These are phyloP conservation scores for Trichoderma parareesei DNA, from an alignment of 495 filamentous ascomycete genomes.

Conservation along the genomic window DNA sequence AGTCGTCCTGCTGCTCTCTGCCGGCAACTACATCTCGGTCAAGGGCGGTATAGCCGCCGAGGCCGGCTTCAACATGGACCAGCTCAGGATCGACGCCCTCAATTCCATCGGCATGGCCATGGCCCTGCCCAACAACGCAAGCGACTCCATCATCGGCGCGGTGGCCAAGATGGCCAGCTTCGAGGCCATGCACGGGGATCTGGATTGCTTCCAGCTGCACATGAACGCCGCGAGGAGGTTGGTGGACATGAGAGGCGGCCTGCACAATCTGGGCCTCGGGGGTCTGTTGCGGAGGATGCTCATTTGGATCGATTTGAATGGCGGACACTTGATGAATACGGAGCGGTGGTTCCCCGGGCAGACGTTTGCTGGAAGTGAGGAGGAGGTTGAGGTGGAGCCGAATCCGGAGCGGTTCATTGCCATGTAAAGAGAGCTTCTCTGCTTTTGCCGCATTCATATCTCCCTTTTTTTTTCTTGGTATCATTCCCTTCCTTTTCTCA, in stretches of 20 bases:
- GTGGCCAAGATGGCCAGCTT: conserved; percentile 44
- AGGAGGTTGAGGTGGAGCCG: not conserved
- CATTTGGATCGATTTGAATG: conserved; percentile 38
- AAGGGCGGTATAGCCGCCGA: conserved; percentile 14
- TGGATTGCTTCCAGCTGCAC: conserved; percentile 28
- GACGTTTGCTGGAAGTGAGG: not conserved
- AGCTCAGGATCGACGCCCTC: conserved; percentile 30
- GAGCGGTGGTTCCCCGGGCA: not conserved
- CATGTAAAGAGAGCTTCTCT: not conserved
- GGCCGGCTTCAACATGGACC: conserved; percentile 20
- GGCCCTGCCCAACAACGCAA: conserved; percentile 13
- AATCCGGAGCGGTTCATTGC: conserved; percentile 11
- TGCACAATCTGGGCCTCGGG: conserved; percentile 28
- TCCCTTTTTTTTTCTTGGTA: not conserved
- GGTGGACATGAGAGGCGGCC: conserved; percentile 30
- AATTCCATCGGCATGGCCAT: conserved; percentile 27
- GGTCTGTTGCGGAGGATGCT: conserved; percentile 34
- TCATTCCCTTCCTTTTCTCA: not conserved
- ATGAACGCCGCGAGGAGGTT: conserved; percentile 31
- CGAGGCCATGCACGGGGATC: conserved; percentile 36
- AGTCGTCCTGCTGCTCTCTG: conserved; percentile 35
- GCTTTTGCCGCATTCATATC: not conserved
- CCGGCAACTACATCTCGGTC: conserved; percentile 31
- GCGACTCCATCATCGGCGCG: conserved; percentile 33
- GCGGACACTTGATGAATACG: conserved; percentile 23